Evolutionary conservation across 2,329 filamentous ascomycete genomes (phyloP).

Genomic region (Monosporascus sp.): DNA sequence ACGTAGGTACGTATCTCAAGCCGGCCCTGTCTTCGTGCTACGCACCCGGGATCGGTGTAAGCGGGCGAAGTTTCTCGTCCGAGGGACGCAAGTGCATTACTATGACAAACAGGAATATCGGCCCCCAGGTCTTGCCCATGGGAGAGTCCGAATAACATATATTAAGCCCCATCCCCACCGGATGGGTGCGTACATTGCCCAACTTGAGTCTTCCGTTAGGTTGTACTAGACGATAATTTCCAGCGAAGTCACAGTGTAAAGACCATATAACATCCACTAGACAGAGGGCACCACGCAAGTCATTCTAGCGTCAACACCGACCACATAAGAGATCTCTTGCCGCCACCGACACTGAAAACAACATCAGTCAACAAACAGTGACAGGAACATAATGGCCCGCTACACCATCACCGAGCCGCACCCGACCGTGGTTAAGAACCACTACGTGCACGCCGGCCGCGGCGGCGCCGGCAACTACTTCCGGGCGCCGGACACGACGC

Average conservation of each 20-base stretch:
- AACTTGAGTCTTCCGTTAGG: neutral
- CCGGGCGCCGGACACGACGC: conserved; percentile 37
- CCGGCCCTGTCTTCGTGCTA: neutral
- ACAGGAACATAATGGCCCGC: conserved; percentile 29
- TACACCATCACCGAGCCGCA: conserved; percentile 44
- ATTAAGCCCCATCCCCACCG: neutral
- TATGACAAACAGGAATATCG: conserved; percentile 1
- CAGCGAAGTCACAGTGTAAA: too few relatives aligned
- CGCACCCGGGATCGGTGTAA: neutral
- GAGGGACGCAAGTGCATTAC: neutral
- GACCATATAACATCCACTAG: too few relatives aligned
- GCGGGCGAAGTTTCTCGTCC: neutral
- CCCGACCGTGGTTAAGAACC: conserved; percentile 39
- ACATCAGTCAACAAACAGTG: conserved; percentile 3
- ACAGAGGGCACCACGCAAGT: too few relatives aligned
- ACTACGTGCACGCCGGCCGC: conserved; percentile 48
- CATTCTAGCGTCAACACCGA: neutral
- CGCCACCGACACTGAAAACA: neutral
- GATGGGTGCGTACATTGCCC: too few relatives aligned
- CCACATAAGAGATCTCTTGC: neutral
- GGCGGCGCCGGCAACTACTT: conserved; percentile 53
- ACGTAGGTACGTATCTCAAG: neutral
- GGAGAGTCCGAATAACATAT: neutral
- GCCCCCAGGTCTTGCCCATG: neutral
- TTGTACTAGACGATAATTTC: neutral